phyloP scores from a whole-genome alignment of 306 rosid genomes.

The Casuarina glauca region DNA sequence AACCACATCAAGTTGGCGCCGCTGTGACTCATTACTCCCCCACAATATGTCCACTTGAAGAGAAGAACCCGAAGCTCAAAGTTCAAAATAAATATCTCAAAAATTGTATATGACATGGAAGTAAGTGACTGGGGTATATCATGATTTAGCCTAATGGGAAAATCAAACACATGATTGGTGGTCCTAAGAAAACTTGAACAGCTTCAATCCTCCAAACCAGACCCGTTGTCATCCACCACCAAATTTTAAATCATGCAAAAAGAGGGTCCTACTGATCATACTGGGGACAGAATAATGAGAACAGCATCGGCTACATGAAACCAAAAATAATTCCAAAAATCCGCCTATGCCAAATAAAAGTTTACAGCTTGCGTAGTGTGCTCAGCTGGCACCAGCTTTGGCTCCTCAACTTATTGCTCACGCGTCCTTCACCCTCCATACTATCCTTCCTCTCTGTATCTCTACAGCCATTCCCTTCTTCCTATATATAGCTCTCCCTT shows the following conservation, averaged over 20 bases:
- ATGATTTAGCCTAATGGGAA: conserved; percentile 30
- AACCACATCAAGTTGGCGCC: conserved; percentile 9
- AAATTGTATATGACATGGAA: neutral
- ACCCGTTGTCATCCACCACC: conserved; percentile 74
- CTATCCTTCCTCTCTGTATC: neutral
- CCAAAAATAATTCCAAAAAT: conserved; percentile 17
- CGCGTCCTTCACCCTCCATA: conserved; percentile 48
- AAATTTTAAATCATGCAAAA: conserved; percentile 29
- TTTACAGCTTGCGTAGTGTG: conserved; percentile 54
- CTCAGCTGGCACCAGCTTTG: conserved; percentile 70
- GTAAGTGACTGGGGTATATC: conserved; percentile 1
- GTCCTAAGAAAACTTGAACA: conserved; percentile 40
- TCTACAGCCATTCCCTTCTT: neutral
- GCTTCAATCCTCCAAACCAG: conserved; percentile 62
- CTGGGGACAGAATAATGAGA: conserved; percentile 36
- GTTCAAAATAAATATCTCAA: neutral
- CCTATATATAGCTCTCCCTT: conserved; percentile 27
- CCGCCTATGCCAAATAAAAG: conserved; percentile 46
- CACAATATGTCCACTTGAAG: neutral
- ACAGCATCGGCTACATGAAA: conserved; percentile 11
- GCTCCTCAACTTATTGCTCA: conserved; percentile 45
- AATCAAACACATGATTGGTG: conserved; percentile 52
- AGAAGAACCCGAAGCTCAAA: neutral
- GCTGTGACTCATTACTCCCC: conserved; percentile 14
- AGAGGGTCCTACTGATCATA: conserved; percentile 37